Evolutionary conservation across 805 yeast genomes (phyloP), one percentile per base, ranked within the genome.

Genomic region (Saccharomycopsis schoenii): DNA sequence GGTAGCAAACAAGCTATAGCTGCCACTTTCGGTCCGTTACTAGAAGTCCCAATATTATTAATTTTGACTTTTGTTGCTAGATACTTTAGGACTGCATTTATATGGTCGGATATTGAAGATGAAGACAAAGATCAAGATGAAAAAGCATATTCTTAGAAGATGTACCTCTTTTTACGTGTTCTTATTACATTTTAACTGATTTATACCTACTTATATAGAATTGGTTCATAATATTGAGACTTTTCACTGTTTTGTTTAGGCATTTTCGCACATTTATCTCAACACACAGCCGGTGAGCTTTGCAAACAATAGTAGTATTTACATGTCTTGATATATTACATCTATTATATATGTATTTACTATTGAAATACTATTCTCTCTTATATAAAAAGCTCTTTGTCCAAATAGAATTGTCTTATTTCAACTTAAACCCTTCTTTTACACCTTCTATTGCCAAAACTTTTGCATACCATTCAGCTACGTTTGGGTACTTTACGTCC

Each of bases 1-100:
- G 80, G 78, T 1, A 76, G 82, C 61, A 74, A 78, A 58, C 78
- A 81, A 66, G 78, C 84, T 1, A 74, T 82, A 51, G 86, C 86
- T 4, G 80, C 85, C 1, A 81, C 85, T 0, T 79, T 82, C 67
- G 86, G 85, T 1, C 85, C 85, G 0, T 71, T 82, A 42, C 66
- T 82, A n/a, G 86, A 82, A 65, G 82, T 82, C 10, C 86, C 86
- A 4, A 75, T 82, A 8, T 71, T 82, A 47, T 65, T 79, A 59
- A 21, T 71, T 0, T 64, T 79, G 36, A 68, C 76, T 4, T 71
- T 73, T 63, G 72, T 76, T 6, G 76, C 80, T 10, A 71, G 66
- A 62, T 72, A 68, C 64, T 71, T 76, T 56, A 69, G 66, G 42
- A 21, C 52, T 36, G 47, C 17, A 10, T 52, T 58, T 37, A 19